Evolutionary conservation across 345 rosid species (phyloP).

Genomic region (Triadica sebifera): DNA sequence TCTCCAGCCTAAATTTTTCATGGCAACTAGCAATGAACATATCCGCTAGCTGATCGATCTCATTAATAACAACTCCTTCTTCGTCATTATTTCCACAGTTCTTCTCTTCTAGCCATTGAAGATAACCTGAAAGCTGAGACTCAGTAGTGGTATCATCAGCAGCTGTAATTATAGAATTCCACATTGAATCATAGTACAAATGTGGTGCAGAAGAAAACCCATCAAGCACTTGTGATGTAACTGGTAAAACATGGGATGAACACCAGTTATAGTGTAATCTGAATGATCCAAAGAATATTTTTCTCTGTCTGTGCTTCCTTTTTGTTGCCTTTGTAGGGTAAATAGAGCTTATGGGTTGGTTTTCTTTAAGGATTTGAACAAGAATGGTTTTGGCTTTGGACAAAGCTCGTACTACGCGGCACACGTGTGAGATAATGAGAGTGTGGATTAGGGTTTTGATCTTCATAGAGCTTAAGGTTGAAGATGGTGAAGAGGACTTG

Average conservation of each 20-base stretch:
- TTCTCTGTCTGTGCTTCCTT: conserved; percentile 39
- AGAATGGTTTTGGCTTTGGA: conserved; percentile 54
- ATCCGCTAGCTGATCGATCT: conserved; percentile 82
- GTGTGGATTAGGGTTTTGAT: conserved; percentile 60
- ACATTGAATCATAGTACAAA: conserved; percentile 51
- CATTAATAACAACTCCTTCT: conserved; percentile 33
- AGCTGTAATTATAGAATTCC: conserved; percentile 42
- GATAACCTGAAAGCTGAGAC: conserved; percentile 58
- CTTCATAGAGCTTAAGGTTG: conserved; percentile 46
- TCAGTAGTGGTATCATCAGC: conserved; percentile 1
- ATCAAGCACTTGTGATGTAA: conserved; percentile 34
- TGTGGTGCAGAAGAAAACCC: conserved; percentile 26
- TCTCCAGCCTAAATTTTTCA: conserved; percentile 88
- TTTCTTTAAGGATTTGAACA: conserved; percentile 43
- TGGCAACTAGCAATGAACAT: conserved; percentile 76
- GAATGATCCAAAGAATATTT: conserved; percentile 71
- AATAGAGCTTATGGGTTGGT: conserved; percentile 38
- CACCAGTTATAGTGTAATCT: conserved; percentile 91
- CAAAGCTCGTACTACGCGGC: conserved; percentile 52
- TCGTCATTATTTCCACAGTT: not conserved
- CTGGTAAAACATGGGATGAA: conserved; percentile 65
- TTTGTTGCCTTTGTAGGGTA: conserved; percentile 39
- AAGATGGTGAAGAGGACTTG: conserved; percentile 33
- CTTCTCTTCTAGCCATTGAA: conserved; percentile 64
- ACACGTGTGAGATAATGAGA: conserved; percentile 51